phyloP scores from a whole-genome alignment of 2,329 filamentous ascomycete genomes.

The Capronia epimyces region DNA sequence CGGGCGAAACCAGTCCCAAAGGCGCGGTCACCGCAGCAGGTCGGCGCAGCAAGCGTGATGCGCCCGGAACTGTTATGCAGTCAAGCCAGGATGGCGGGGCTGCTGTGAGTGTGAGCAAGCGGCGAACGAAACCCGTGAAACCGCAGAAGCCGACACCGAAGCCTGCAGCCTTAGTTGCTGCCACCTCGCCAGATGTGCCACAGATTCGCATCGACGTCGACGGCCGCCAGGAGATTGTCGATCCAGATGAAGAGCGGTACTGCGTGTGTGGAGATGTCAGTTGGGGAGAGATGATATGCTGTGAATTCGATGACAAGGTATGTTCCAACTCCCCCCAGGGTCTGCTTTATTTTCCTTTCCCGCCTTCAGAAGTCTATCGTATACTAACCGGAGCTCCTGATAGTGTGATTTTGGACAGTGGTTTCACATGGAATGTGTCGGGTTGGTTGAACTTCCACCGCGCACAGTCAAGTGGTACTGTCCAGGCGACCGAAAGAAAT shows the following conservation, averaged over 20 bases:
- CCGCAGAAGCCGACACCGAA: conserved; percentile 39
- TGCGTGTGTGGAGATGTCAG: conserved; percentile 61
- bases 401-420: conserved; percentile 60
- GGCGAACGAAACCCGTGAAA: conserved; percentile 50
- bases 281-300: conserved; percentile 61
- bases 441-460: conserved; percentile 53
- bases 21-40: conserved; percentile 34
- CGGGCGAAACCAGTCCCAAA: conserved; percentile 40
- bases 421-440: conserved; percentile 61
- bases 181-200: conserved; percentile 30
- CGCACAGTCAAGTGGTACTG: conserved; percentile 62
- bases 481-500: conserved; percentile 53
- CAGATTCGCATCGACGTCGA: conserved; percentile 44
- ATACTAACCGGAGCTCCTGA: neutral
- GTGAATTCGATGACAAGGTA: conserved; percentile 55
- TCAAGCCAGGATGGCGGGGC: conserved; percentile 55
- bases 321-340: conserved; percentile 11
- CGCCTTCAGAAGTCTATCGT: neutral
- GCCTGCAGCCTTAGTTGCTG: neutral
- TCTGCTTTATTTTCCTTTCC: too few species aligned
- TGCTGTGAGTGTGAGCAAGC: conserved; percentile 56
- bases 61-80: conserved; percentile 53
- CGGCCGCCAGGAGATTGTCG: conserved; percentile 48
- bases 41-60: conserved; percentile 54
- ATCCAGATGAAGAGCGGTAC: conserved; percentile 59